A percentile compares a stretch with the other conserved stretches of the same genome.
Evolutionary conservation across 495 filamentous ascomycete species (phyloP).

Genomic region (Sphaerosporella brunnea): DNA sequence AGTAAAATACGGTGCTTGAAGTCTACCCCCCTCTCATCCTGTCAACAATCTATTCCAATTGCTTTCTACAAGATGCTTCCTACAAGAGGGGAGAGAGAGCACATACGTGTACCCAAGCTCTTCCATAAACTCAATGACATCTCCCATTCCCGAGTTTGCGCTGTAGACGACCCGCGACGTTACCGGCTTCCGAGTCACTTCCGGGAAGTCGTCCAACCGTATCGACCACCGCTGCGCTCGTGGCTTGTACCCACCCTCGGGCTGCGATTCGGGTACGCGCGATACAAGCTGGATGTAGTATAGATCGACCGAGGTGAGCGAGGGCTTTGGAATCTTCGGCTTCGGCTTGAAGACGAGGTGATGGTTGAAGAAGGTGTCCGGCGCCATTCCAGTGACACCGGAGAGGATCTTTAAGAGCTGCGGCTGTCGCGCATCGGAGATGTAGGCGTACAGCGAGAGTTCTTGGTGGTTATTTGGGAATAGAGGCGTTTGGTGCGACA

Average conservation of each 20-base stretch:
- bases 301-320: constrained; percentile 21
- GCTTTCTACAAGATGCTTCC: no score
- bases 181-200: constrained; percentile 28
- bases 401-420: constrained; percentile 51
- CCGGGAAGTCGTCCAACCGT: constrained; percentile 32
- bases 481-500: background rate
- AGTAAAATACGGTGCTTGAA: constrained; percentile 29
- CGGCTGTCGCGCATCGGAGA: constrained; percentile 32
- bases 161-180: constrained; percentile 25
- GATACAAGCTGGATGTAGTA: constrained; percentile 31
- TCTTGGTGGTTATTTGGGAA: constrained; percentile 30
- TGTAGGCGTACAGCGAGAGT: constrained; percentile 35
- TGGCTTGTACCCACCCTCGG: constrained; percentile 22
- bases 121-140: constrained; percentile 30
- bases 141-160: constrained; percentile 28
- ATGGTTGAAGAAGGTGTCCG: constrained; percentile 39
- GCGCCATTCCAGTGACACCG: constrained; percentile 48
- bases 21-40: constrained; percentile 16
- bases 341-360: constrained; percentile 50
- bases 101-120: constrained; percentile 30
- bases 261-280: constrained; percentile 10
- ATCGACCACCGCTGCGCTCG: constrained; percentile 28
- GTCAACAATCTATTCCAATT: background rate
- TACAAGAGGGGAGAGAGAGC: no score
- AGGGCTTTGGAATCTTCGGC: constrained; percentile 33